phyloP scores from a whole-genome alignment of 2,329 filamentous ascomycete species.

The Elsinoe arachidis region DNA sequence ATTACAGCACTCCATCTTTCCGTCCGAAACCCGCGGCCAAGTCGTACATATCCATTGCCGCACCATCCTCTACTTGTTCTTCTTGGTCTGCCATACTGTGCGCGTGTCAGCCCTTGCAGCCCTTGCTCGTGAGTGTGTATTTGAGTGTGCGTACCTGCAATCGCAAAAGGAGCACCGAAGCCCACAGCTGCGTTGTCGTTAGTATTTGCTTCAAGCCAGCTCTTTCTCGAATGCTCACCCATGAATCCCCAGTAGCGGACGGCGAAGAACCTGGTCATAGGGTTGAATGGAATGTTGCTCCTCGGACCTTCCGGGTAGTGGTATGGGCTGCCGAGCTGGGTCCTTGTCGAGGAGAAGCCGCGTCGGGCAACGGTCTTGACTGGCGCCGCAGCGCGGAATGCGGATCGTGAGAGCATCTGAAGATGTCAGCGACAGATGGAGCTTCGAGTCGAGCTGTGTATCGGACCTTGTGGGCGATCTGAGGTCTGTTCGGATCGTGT shows the following conservation, averaged over 20 bases:
- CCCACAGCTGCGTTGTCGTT: slow-evolving; percentile 42
- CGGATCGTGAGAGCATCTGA: slow-evolving; percentile 69
- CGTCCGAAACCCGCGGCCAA: not conserved
- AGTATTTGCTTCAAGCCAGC: slow-evolving; percentile 24
- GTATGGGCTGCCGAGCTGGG: slow-evolving; percentile 81
- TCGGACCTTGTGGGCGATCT: slow-evolving; percentile 2
- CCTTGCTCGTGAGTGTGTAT: slow-evolving; percentile 17
- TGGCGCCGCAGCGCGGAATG: slow-evolving; percentile 51
- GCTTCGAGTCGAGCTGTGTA: not conserved
- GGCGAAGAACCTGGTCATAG: slow-evolving; percentile 76
- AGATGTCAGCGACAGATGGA: not conserved
- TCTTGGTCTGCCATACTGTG: slow-evolving; percentile 59
- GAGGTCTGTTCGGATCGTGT: not conserved
- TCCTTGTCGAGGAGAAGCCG: slow-evolving; percentile 85
- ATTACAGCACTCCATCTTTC: slow-evolving; percentile 14
- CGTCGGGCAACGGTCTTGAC: slow-evolving; percentile 70
- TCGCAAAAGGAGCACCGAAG: slow-evolving; percentile 52
- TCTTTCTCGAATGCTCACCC: slow-evolving; percentile 38
- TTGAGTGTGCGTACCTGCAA: slow-evolving; percentile 49
- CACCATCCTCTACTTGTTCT: slow-evolving; percentile 41
- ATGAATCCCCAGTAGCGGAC: slow-evolving; percentile 76
- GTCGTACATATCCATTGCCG: not conserved
- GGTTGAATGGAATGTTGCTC: slow-evolving; percentile 95
- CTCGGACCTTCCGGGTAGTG: slow-evolving; percentile 97
- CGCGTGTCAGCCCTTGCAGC: slow-evolving; percentile 24